phyloP scores from a whole-genome alignment of 2,329 filamentous ascomycete species.

The Nemania sp. region DNA sequence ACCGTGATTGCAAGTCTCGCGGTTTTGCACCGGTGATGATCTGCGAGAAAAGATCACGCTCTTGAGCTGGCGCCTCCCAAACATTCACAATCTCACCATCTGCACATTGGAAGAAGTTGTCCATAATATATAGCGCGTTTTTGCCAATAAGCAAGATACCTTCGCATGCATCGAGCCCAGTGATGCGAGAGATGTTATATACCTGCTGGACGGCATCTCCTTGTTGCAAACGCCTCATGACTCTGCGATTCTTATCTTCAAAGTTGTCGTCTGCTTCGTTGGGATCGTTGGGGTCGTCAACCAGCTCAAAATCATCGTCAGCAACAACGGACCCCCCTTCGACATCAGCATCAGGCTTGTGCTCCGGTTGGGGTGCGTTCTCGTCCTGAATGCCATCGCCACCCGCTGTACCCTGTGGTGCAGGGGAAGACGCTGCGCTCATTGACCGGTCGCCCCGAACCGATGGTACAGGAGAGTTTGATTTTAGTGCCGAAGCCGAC shows the following conservation, averaged over 20 bases:
- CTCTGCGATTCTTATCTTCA: conserved; percentile 97
- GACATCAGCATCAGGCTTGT: conserved; percentile 35
- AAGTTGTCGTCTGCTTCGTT: conserved; percentile 75
- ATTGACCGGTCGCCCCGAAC: conserved; percentile 21
- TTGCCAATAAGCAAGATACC: conserved; percentile 93
- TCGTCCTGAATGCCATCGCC: conserved; percentile 29
- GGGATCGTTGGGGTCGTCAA: conserved; percentile 87
- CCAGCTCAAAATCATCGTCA: conserved; percentile 94
- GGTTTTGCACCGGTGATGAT: conserved; percentile 78
- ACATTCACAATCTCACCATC: conserved; percentile 98
- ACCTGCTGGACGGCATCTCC: conserved; percentile 92
- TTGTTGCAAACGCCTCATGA: conserved; percentile 89
- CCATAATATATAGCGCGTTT: conserved; percentile 88
- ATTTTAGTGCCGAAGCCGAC: conserved; percentile 42
- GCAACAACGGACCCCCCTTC: conserved; percentile 45
- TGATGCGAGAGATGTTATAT: conserved; percentile 92
- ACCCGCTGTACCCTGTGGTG: conserved; percentile 27
- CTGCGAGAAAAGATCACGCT: conserved; percentile 92
- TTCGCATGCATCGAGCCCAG: conserved; percentile 91
- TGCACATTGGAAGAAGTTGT: conserved; percentile 92
- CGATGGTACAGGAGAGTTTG: conserved; percentile 31
- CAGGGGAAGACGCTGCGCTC: conserved; percentile 25
- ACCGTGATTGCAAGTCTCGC: conserved; percentile 63
- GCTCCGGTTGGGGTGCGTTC: conserved; percentile 24
- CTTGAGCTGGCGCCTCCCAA: conserved; percentile 87